phyloP scores from a whole-genome alignment of 2,329 filamentous ascomycete genomes.

The Microsporum canis region DNA sequence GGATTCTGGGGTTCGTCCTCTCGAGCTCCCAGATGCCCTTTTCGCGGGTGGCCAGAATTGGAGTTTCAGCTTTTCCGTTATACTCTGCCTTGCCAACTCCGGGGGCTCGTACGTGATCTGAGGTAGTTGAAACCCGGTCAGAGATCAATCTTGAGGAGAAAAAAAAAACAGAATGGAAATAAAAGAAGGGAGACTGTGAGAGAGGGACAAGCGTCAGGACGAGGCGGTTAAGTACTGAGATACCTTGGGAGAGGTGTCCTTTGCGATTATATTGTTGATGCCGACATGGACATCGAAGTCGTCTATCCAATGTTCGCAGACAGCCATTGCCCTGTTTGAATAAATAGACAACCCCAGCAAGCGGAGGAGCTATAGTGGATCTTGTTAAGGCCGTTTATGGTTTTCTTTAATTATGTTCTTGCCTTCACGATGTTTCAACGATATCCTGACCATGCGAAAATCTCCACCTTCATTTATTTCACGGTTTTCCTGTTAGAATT shows the following conservation, averaged over 20 bases:
- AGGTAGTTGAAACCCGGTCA: not conserved
- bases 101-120: not conserved
- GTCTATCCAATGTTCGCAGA: not conserved
- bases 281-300: slow-evolving; percentile 15
- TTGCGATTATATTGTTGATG: slow-evolving; percentile 19
- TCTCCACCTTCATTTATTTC: not conserved
- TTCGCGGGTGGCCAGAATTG: slow-evolving; percentile 19
- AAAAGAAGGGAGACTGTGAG: no score
- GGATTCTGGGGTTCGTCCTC: slow-evolving; percentile 12
- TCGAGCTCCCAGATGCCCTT: slow-evolving; percentile 11
- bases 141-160: not conserved
- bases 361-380: slow-evolving; percentile 2
- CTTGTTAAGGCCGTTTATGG: slow-evolving; percentile 1
- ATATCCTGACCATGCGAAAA: not conserved
- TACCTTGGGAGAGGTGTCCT: slow-evolving; percentile 17
- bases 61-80: slow-evolving; percentile 15
- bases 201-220: not conserved
- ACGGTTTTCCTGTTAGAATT: not conserved
- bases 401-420: slow-evolving; percentile 1
- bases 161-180: not conserved
- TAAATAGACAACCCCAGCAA: not conserved
- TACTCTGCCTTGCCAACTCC: slow-evolving; percentile 6
- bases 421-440: slow-evolving; percentile 1
- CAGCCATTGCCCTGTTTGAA: not conserved
- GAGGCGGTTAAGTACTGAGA: not conserved